These are phyloP conservation scores for Globisporangium perplexum DNA, from an alignment of 352 stramenopile species.

Conservation along the genomic window DNA sequence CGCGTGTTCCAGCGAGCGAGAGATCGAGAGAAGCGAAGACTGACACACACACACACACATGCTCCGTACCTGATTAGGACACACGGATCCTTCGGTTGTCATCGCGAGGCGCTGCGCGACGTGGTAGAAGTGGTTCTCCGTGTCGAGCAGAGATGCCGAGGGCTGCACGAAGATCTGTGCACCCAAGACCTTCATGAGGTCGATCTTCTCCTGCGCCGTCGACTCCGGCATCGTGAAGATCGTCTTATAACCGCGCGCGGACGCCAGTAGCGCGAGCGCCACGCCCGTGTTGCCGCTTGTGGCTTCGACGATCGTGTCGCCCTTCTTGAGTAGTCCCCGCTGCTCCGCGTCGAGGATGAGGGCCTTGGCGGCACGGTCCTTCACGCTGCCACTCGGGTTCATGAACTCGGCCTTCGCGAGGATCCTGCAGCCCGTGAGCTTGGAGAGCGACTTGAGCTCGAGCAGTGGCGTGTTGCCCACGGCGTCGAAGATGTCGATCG, in stretches of 20 bases:
- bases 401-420: constrained; percentile 79
- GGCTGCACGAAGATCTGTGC: constrained; percentile 61
- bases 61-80: constrained; percentile 37
- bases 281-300: constrained; percentile 92
- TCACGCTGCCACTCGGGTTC: constrained; percentile 93
- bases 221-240: constrained; percentile 71
- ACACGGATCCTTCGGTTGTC: constrained; percentile 31
- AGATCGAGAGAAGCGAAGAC: not conserved
- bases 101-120: constrained; percentile 46
- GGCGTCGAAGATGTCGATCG: constrained; percentile 59
- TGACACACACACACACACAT: not conserved
- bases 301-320: constrained; percentile 66
- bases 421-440: constrained; percentile 70
- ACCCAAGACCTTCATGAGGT: constrained; percentile 76
- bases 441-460: constrained; percentile 56
- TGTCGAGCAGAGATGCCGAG: constrained; percentile 54
- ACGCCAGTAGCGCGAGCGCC: constrained; percentile 85
- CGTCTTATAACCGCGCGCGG: constrained; percentile 80
- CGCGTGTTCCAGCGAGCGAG: not conserved
- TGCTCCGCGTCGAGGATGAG: constrained; percentile 91
- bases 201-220: constrained; percentile 68
- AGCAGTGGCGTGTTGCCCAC: constrained; percentile 78
- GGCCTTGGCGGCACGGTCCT: constrained; percentile 91
- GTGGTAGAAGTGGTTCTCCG: constrained; percentile 74
- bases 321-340: constrained; percentile 70